Conservation (phyloP, 2,329 filamentous ascomycete genomes). For the Emericellopsis atlantica region DNA sequence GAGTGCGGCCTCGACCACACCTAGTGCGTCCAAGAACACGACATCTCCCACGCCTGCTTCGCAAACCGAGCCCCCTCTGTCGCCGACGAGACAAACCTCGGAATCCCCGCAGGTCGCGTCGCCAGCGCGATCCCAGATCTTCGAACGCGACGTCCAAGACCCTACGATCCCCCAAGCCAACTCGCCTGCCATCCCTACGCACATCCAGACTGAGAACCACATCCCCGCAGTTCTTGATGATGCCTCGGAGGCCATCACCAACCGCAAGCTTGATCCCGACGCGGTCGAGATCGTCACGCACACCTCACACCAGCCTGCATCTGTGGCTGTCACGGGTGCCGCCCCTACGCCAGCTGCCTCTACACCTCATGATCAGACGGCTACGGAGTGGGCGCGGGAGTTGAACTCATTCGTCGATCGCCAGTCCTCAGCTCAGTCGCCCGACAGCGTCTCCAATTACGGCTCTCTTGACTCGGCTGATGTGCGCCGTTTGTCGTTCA, state of each 20-base stretch:
- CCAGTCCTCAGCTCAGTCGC: slow-evolving; percentile 9
- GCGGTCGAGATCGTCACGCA: slow-evolving; percentile 89
- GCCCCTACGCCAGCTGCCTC: slow-evolving; percentile 5
- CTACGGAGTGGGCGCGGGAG: slow-evolving; percentile 44
- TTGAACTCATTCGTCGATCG: slow-evolving; percentile 36
- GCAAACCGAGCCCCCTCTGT: slow-evolving; percentile 32
- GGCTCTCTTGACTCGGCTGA: slow-evolving; percentile 64
- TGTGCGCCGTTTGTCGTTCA: slow-evolving; percentile 78
- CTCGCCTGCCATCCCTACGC: slow-evolving; percentile 79
- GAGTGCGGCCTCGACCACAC: slow-evolving; percentile 20
- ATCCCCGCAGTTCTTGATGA: slow-evolving; percentile 88
- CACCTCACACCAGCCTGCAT: slow-evolving; percentile 67
- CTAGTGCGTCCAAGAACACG: slow-evolving; percentile 21
- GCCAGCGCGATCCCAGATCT: slow-evolving; percentile 70
- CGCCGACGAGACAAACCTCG: slow-evolving; percentile 53
- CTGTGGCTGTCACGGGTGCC: slow-evolving; percentile 48
- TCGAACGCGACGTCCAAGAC: slow-evolving; percentile 91
- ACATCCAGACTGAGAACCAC: slow-evolving; percentile 88
- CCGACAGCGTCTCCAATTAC: slow-evolving; percentile 62
- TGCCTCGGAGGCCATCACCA: slow-evolving; percentile 83
- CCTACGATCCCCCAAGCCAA: slow-evolving; percentile 51
- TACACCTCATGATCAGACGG: slow-evolving; percentile 26
- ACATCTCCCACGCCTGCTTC: slow-evolving; percentile 21
- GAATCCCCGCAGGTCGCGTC: slow-evolving; percentile 66
- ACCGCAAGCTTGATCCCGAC: slow-evolving; percentile 72